These are phyloP conservation scores for Bacidia gigantensis DNA, from an alignment of 495 filamentous ascomycete species.

Conservation along the genomic window DNA sequence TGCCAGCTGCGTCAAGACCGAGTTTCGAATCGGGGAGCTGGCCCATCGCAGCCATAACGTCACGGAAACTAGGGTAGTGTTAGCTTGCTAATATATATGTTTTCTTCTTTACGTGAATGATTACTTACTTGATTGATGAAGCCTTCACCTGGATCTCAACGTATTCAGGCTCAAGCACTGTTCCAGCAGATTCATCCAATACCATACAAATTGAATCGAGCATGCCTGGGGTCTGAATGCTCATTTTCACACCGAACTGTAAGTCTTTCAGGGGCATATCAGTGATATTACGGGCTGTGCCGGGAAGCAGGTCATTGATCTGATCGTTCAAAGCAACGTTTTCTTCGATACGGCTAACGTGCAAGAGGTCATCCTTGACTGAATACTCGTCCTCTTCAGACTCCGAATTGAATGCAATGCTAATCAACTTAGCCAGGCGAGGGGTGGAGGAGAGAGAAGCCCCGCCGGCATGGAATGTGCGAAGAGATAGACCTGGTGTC, in stretches of 20 bases:
- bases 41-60: slow-evolving; percentile 27
- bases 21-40: slow-evolving; percentile 24
- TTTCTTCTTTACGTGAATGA: slow-evolving; percentile 15
- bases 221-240: slow-evolving; percentile 8
- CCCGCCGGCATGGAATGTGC: slow-evolving; percentile 2
- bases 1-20: slow-evolving; percentile 41
- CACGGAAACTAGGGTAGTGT: slow-evolving; percentile 25
- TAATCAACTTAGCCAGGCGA: not conserved
- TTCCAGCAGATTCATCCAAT: slow-evolving; percentile 3
- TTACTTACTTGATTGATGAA: slow-evolving; percentile 9
- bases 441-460: not conserved
- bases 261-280: slow-evolving; percentile 5
- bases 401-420: not conserved
- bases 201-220: slow-evolving; percentile 10
- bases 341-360: slow-evolving; percentile 4
- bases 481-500: slow-evolving; percentile 3
- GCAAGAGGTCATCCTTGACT: not conserved
- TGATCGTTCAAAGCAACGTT: slow-evolving; percentile 4
- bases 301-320: slow-evolving; percentile 6
- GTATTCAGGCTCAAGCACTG: slow-evolving; percentile 9
- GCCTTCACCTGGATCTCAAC: slow-evolving; percentile 13
- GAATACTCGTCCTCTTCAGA: not conserved
- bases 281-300: not conserved
- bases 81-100: slow-evolving; percentile 19
- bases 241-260: slow-evolving; percentile 2